A percentile compares a stretch with the other conserved stretches of the same genome.
phyloP scores from a whole-genome alignment of 139 green algal species.

The Coelastrella sp. region DNA sequence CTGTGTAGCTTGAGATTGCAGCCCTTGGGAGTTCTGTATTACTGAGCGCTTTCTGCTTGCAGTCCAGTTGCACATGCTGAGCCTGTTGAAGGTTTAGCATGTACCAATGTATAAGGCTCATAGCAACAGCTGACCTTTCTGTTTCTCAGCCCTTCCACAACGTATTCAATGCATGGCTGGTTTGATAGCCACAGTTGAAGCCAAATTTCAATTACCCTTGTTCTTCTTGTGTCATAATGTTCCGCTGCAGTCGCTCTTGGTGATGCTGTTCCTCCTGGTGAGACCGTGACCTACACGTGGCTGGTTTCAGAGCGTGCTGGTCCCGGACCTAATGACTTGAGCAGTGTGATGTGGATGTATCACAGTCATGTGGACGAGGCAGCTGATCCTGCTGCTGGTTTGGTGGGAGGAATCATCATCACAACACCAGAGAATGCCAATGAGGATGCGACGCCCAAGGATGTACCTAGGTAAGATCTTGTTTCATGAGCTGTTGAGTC shows the following conservation, averaged over 20 bases:
- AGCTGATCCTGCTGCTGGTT: slow-evolving; percentile 70
- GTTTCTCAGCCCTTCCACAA: too few relatives aligned
- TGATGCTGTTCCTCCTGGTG: slow-evolving; percentile 46
- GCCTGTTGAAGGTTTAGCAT: too few relatives aligned
- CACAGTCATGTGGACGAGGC: slow-evolving; percentile 61
- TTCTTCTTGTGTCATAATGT: not conserved
- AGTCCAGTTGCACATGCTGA: too few relatives aligned
- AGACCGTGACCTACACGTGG: slow-evolving; percentile 65
- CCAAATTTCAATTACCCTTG: too few relatives aligned
- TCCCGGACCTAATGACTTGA: slow-evolving; percentile 69
- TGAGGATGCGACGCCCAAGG: slow-evolving; percentile 45
- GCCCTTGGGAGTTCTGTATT: too few relatives aligned
- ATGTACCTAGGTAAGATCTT: slow-evolving; percentile 49
- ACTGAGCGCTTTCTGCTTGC: too few relatives aligned
- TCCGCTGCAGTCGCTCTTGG: slow-evolving; percentile 31
- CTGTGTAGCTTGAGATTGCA: too few relatives aligned
- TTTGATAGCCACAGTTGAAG: too few relatives aligned
- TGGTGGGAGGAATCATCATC: slow-evolving; percentile 75
- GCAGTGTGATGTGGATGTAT: slow-evolving; percentile 80
- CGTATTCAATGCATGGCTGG: too few relatives aligned
- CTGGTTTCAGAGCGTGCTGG: slow-evolving; percentile 72
- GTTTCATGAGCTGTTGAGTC: not conserved
- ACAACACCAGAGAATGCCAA: slow-evolving; percentile 47
- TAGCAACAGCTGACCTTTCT: too few relatives aligned
- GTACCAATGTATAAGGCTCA: too few relatives aligned